Evolutionary conservation across 2,329 filamentous ascomycete species (phyloP).

Genomic region (Cephalotrichum gorgonifer): DNA sequence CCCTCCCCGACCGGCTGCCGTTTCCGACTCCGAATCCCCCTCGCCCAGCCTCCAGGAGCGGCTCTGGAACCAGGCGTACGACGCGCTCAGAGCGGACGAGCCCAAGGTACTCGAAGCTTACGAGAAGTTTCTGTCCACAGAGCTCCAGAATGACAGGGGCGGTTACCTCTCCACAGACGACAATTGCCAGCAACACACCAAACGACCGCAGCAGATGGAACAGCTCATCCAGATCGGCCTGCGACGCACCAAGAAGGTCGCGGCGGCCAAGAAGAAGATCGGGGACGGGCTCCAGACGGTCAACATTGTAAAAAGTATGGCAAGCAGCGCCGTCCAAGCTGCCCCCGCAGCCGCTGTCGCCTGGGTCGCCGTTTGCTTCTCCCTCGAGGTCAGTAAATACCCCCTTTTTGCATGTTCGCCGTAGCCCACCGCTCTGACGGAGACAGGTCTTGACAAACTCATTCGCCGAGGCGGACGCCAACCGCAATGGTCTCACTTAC

Average conservation of each 20-base stretch:
- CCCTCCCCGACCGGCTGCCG: too few relatives aligned
- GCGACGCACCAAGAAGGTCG: neutral
- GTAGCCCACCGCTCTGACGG: neutral
- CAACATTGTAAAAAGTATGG: conserved; percentile 6
- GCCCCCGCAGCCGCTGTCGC: conserved; percentile 22
- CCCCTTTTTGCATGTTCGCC: conserved; percentile 5
- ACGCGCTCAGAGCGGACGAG: neutral
- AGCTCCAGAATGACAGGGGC: neutral
- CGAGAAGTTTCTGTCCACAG: neutral
- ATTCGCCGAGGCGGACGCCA: conserved; percentile 13
- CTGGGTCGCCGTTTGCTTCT: conserved; percentile 23
- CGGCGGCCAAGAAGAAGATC: neutral
- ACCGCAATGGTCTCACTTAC: conserved; percentile 22
- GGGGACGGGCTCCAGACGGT: neutral
- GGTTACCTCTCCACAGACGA: neutral
- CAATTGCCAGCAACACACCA: neutral
- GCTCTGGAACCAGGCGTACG: neutral
- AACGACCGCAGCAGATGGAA: neutral
- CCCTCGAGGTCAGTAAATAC: conserved; percentile 20
- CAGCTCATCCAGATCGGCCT: neutral
- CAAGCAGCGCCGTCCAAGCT: conserved; percentile 15
- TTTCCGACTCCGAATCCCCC: too few relatives aligned
- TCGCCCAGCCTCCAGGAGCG: neutral
- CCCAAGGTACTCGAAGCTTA: neutral
- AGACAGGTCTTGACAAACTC: conserved; percentile 20